Base-by-base conservation (phyloP, 2,329 filamentous ascomycete species). In the Fusarium sp. region DNA sequence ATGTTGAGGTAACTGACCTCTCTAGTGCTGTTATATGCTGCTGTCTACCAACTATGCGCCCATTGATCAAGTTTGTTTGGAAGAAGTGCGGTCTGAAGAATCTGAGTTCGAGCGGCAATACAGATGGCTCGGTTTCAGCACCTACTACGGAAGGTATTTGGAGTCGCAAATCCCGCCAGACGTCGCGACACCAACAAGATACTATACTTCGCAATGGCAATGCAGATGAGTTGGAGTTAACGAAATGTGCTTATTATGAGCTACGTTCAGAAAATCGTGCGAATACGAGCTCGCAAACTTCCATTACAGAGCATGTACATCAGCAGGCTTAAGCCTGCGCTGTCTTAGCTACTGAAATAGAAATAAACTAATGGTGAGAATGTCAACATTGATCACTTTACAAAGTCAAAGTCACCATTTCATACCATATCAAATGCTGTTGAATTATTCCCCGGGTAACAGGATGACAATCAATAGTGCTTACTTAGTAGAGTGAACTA, bases 1-100 rank as follows among this genome's bases (percentile, higher is more conserved):
- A 4, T 4, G 2, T 1, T 5, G 2, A 10, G 2, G 2, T 7
- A 0, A 6, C 18, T 41, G 3, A 34, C 13, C 1, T 6, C 2
- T 6, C 2, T 3, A 59, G 56, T 23, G 56, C 60, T 3, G 60
- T 61, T 3, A 61, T 61, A 1, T 54, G 56, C 0, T 63, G 48
- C 4, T 61, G 48, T 7, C 60, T 63, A 2, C 56, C 48, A 3
- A 63, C 56, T 0, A 3, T 63, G 21, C 19, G 26, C 0, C 56
- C 60, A 0, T 2, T 63, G 1, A 7, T 54, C 26, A 63, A 49
- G 9, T 42, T 59, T 3, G 8, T 44, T 3, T 44, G 45, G 37
- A 61, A 58, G 13, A 58, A 21, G 10, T 7, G 42, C 1, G 44
- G 58, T 6, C 4, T 61, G 2, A 58, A 49, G 13, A 28, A 58